phyloP scores from a whole-genome alignment of 2,329 filamentous ascomycete genomes.

The Claviceps humidiphila region DNA sequence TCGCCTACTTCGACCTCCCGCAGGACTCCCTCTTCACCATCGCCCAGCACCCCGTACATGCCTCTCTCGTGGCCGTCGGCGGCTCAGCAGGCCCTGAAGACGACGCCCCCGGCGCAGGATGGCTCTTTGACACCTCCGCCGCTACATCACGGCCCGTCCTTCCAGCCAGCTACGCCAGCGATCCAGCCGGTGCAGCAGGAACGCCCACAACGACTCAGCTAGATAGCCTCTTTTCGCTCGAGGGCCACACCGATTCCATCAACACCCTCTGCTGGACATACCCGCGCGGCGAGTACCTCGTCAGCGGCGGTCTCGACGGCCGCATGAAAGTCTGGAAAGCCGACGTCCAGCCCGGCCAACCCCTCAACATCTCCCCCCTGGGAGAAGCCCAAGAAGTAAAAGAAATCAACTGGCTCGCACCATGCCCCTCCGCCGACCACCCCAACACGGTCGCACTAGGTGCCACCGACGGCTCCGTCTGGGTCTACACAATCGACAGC shows the following conservation, averaged over 20 bases:
- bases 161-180: slow-evolving; percentile 60
- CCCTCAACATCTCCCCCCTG: slow-evolving; percentile 45
- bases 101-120: slow-evolving; percentile 61
- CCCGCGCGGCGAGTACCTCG: slow-evolving; percentile 67
- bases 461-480: slow-evolving; percentile 81
- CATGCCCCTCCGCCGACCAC: slow-evolving; percentile 58
- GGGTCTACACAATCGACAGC: slow-evolving; percentile 81
- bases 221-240: slow-evolving; percentile 55
- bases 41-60: slow-evolving; percentile 73
- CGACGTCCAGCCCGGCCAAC: slow-evolving; percentile 24
- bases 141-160: slow-evolving; percentile 53
- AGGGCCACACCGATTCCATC: slow-evolving; percentile 87
- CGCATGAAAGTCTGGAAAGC: slow-evolving; percentile 58
- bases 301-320: slow-evolving; percentile 83
- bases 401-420: slow-evolving; percentile 80
- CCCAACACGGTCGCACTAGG: slow-evolving; percentile 79
- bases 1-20: slow-evolving; percentile 83
- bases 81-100: slow-evolving; percentile 51
- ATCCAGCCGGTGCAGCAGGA: slow-evolving; percentile 41
- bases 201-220: slow-evolving; percentile 43
- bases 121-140: slow-evolving; percentile 65
- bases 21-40: slow-evolving; percentile 90
- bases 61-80: slow-evolving; percentile 72
- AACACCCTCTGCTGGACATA: slow-evolving; percentile 76
- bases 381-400: slow-evolving; percentile 79